These are phyloP conservation scores for Ophiocordyceps sinensis DNA, from an alignment of 2,329 filamentous ascomycete species.

Conservation along the genomic window DNA sequence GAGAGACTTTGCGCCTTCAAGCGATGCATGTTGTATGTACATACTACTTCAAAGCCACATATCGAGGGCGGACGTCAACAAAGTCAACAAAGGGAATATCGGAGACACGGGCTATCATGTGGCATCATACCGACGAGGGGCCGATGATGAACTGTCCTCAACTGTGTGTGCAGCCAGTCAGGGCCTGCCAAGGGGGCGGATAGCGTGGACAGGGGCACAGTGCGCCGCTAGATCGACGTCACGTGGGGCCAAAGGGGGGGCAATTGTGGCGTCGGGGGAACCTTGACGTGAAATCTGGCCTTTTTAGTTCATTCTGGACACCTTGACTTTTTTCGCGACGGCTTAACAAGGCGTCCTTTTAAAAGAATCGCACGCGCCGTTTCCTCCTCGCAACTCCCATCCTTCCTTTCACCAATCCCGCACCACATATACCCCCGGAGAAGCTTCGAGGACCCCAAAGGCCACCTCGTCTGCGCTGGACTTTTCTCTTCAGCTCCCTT, in stretches of 20 bases:
- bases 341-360: slow-evolving; percentile 13
- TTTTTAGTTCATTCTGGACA: slow-evolving; percentile 31
- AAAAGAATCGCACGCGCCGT: slow-evolving; percentile 14
- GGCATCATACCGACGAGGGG: too few species aligned
- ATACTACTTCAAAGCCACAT: too few species aligned
- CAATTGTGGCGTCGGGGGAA: slow-evolving; percentile 2
- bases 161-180: too few species aligned
- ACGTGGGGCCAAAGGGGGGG: slow-evolving; percentile 13
- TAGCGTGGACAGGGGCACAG: slow-evolving; percentile 5
- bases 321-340: slow-evolving; percentile 21
- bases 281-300: slow-evolving; percentile 31
- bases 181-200: too few species aligned
- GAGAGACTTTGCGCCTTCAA: too few species aligned
- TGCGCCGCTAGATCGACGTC: slow-evolving; percentile 10
- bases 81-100: too few species aligned
- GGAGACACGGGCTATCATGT: too few species aligned
- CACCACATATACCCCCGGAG: slow-evolving; percentile 16
- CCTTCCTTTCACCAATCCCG: slow-evolving; percentile 8
- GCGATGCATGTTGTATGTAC: too few species aligned
- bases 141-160: too few species aligned
- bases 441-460: slow-evolving; percentile 7
- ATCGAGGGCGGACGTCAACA: too few species aligned
- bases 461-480: slow-evolving; percentile 10
- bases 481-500: slow-evolving; percentile 9
- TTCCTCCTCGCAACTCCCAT: slow-evolving; percentile 14